Conservation (phyloP, 257 asterid genomes). For the Misopates orontium region DNA sequence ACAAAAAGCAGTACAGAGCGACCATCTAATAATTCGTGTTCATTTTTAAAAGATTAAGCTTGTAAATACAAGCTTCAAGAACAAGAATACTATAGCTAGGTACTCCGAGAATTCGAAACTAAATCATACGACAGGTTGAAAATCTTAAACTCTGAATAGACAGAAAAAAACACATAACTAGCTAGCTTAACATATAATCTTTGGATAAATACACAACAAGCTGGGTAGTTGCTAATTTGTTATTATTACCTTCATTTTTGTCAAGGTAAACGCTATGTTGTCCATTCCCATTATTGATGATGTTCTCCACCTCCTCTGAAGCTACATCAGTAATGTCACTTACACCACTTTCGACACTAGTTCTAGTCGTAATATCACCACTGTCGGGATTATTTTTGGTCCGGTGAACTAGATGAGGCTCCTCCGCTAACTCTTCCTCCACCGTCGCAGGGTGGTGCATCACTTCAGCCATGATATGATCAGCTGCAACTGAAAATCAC, state of each 20-base stretch:
- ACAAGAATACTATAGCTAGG: no score
- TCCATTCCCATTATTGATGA: no score
- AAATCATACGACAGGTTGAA: no score
- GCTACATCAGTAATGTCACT: constrained; percentile 5
- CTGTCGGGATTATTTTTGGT: not conserved
- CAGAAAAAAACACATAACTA: not conserved
- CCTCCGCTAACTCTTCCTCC: constrained; percentile 20
- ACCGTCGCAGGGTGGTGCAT: constrained; percentile 16
- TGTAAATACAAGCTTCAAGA: no score
- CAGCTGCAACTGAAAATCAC: not conserved
- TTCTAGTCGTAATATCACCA: not conserved
- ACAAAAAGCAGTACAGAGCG: no score
- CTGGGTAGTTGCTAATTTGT: not conserved
- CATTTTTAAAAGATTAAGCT: no score
- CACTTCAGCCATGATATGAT: constrained; percentile 22
- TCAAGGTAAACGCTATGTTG: constrained; percentile 34
- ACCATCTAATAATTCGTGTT: no score
- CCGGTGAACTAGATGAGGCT: constrained; percentile 11
- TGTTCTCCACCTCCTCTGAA: not conserved
- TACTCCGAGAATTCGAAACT: no score
- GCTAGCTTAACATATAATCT: no score
- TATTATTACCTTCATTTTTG: constrained; percentile 35
- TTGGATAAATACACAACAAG: not conserved
- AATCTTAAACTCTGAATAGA: no score
- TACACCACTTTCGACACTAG: not conserved